Evolutionary conservation across 75 land plant genomes (phyloP).

Genomic region (Azolla pinnata): DNA sequence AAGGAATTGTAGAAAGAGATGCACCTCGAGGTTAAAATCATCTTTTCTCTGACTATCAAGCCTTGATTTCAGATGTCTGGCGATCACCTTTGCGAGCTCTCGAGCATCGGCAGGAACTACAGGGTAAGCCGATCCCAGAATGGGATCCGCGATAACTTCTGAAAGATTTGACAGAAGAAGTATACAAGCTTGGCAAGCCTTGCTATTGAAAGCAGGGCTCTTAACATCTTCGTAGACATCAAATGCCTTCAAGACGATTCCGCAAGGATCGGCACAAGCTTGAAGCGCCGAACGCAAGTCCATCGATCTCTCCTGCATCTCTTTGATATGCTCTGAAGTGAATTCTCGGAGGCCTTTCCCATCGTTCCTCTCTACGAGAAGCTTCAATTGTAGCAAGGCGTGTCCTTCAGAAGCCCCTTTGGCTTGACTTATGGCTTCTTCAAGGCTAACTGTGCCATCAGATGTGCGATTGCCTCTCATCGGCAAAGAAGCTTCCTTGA

Average conservation of each 20-base stretch:
- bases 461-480: too few species aligned
- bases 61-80: constrained; percentile 61
- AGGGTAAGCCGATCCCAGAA: constrained; percentile 23
- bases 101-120: constrained; percentile 34
- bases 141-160: constrained; percentile 21
- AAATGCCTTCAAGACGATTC: constrained; percentile 50
- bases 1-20: constrained; percentile 81
- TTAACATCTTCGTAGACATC: constrained; percentile 21
- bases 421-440: neutral
- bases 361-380: constrained; percentile 51
- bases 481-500: too few species aligned
- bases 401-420: too few species aligned
- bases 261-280: constrained; percentile 37
- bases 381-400: constrained; percentile 24
- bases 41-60: constrained; percentile 33
- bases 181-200: constrained; percentile 46
- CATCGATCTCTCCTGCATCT: constrained; percentile 36
- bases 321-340: constrained; percentile 52
- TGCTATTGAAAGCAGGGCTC: constrained; percentile 2
- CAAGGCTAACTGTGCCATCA: neutral
- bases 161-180: constrained; percentile 61
- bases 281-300: constrained; percentile 54
- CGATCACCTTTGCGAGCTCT: constrained; percentile 42
- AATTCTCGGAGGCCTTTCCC: constrained; percentile 51
- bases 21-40: constrained; percentile 68